Conservation (phyloP, 2,329 filamentous ascomycete species). For the Xylaria sp. region DNA sequence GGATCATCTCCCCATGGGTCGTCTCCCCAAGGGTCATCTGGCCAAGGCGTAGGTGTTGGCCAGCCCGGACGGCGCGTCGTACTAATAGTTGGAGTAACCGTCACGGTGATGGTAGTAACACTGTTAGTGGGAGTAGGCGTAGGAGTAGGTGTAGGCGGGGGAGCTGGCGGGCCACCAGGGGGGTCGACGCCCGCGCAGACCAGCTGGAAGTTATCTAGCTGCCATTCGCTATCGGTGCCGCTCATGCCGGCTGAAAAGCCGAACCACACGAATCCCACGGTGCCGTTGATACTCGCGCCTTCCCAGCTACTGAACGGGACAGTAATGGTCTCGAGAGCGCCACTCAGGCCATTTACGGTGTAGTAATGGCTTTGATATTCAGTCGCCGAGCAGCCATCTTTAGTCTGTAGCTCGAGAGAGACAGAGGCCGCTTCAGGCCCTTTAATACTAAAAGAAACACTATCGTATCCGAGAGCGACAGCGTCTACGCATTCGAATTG, state of each 20-base stretch:
- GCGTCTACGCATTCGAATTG: slow-evolving; percentile 44
- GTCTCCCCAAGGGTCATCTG: background rate
- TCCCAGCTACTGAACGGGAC: slow-evolving; percentile 59
- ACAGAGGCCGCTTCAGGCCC: slow-evolving; percentile 47
- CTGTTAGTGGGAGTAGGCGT: background rate
- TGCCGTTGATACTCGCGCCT: slow-evolving; percentile 60
- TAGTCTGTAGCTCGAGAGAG: slow-evolving; percentile 46
- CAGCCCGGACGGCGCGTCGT: background rate
- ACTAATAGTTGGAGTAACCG: background rate
- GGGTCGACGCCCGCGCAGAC: slow-evolving; percentile 50
- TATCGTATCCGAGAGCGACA: slow-evolving; percentile 38
- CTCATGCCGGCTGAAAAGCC: slow-evolving; percentile 47
- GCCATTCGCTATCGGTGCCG: slow-evolving; percentile 55
- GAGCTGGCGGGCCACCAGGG: slow-evolving; percentile 32
- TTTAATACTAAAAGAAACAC: slow-evolving; percentile 45
- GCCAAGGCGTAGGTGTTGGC: slow-evolving; percentile 3
- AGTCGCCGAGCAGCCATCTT: slow-evolving; percentile 35
- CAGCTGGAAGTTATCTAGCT: slow-evolving; percentile 59
- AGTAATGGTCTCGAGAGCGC: slow-evolving; percentile 59
- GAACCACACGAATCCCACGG: slow-evolving; percentile 56
- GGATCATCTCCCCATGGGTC: background rate
- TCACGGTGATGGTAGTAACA: slow-evolving; percentile 17
- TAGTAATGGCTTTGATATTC: slow-evolving; percentile 54
- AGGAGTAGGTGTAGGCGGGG: background rate
- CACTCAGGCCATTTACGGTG: slow-evolving; percentile 59